Percentiles rank a stretch among this genome's conserved stretches.
These are phyloP conservation scores for Funneliformis geosporum DNA, from an alignment of 192 early-diverging fungal species.

Conservation along the genomic window DNA sequence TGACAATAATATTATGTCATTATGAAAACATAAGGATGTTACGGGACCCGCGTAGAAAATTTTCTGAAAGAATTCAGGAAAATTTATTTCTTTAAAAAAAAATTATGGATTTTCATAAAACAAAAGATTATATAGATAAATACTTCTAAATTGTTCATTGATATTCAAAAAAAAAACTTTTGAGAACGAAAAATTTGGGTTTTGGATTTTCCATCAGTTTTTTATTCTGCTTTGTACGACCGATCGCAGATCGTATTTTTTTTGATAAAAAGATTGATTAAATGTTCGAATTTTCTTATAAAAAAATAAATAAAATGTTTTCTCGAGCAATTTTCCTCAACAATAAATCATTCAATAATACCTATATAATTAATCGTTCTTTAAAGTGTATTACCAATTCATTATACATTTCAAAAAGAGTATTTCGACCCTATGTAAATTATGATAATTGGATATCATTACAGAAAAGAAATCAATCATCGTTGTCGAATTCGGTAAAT, in stretches of 20 bases:
- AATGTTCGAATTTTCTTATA: neutral
- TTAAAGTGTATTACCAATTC: neutral
- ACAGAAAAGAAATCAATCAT: neutral
- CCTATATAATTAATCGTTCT: neutral
- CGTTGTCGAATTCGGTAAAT: neutral
- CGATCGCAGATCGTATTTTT: neutral
- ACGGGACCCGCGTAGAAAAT: constrained; percentile 40
- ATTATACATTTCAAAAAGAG: neutral
- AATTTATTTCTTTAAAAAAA: no score
- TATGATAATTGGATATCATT: neutral
- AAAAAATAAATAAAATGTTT: neutral
- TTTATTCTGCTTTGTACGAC: neutral
- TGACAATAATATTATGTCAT: constrained; percentile 48
- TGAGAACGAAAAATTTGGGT: neutral
- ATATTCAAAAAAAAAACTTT: no score
- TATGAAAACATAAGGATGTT: constrained; percentile 52
- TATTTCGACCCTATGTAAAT: neutral
- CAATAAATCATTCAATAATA: neutral
- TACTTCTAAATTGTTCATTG: neutral
- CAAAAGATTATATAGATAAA: neutral
- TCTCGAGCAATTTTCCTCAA: neutral
- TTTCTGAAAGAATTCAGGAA: neutral
- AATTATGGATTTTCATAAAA: neutral
- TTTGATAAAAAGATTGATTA: no score
- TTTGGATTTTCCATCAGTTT: no score